Evolutionary conservation across 202 grass and related monocot species (phyloP).

Genomic region (Panicum hallii): DNA sequence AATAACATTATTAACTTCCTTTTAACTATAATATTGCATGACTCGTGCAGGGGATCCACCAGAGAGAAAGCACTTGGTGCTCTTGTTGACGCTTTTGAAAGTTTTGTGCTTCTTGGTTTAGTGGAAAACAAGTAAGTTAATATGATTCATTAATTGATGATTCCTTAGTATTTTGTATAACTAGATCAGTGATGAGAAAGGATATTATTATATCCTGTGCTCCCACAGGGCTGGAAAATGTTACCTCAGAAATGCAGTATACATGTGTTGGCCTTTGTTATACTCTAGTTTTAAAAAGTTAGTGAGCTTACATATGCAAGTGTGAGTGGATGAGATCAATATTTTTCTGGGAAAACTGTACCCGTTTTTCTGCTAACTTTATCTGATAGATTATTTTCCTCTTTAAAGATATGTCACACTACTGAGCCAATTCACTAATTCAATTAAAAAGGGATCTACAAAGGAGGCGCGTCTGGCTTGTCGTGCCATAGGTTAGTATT

Average conservation of each 20-base stretch:
- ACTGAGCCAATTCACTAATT: slow-evolving; percentile 71
- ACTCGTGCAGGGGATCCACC: slow-evolving; percentile 49
- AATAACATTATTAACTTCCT: neutral
- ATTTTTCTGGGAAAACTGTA: neutral
- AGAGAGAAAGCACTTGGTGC: slow-evolving; percentile 58
- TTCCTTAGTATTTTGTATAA: neutral
- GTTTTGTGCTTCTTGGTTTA: slow-evolving; percentile 39
- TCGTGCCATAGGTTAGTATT: slow-evolving; percentile 64
- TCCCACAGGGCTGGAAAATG: neutral
- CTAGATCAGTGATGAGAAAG: neutral
- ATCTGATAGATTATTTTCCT: slow-evolving; percentile 30
- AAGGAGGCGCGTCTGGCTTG: slow-evolving; percentile 79
- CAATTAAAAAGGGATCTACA: slow-evolving; percentile 77
- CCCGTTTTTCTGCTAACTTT: slow-evolving; percentile 1
- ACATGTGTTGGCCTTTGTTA: neutral
- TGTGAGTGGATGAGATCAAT: neutral
- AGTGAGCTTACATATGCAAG: neutral
- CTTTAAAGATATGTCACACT: slow-evolving; percentile 70
- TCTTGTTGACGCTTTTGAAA: slow-evolving; percentile 68
- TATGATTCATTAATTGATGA: neutral
- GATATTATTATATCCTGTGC: neutral
- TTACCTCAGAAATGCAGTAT: neutral
- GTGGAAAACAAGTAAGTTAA: slow-evolving; percentile 57
- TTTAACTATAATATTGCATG: neutral
- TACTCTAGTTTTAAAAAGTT: neutral